Evolutionary conservation across 2,329 filamentous ascomycete species (phyloP).

Genomic region (Xylariaceae sp.): DNA sequence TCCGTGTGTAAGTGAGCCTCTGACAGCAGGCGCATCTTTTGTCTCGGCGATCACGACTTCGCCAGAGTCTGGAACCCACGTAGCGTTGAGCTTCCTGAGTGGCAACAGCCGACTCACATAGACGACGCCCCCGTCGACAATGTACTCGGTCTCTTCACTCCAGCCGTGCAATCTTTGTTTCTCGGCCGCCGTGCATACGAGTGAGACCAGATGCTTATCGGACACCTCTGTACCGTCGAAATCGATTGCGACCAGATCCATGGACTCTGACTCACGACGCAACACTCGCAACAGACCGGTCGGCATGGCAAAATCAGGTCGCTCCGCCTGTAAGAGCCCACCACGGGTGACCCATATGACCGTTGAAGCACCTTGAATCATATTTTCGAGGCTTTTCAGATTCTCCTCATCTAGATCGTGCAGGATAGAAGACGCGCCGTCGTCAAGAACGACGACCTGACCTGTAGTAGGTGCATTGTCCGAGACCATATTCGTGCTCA

Average conservation of each 20-base stretch:
- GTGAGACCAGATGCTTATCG: background rate
- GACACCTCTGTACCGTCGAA: background rate
- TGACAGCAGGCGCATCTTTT: background rate
- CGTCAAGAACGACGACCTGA: conserved; percentile 3
- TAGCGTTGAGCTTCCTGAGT: background rate
- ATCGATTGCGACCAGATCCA: conserved; percentile 3
- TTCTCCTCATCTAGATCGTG: background rate
- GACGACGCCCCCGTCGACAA: background rate
- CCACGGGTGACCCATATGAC: conserved; percentile 1
- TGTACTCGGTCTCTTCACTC: conserved; percentile 5
- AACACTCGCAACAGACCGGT: background rate
- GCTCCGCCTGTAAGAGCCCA: background rate
- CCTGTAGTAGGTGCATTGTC: no score
- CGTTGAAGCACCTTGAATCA: background rate
- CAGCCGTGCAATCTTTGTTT: background rate
- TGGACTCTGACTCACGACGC: background rate
- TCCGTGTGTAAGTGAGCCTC: background rate
- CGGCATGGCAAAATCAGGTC: background rate
- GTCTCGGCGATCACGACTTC: background rate
- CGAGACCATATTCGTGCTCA: no score
- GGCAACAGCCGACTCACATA: background rate
- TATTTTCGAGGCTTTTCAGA: background rate
- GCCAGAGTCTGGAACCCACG: conserved; percentile 1
- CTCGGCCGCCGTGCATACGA: background rate
- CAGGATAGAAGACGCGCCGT: background rate